Base-by-base conservation (phyloP, 208 protist genomes). In the Acanthamoeba lugdunensis region DNA sequence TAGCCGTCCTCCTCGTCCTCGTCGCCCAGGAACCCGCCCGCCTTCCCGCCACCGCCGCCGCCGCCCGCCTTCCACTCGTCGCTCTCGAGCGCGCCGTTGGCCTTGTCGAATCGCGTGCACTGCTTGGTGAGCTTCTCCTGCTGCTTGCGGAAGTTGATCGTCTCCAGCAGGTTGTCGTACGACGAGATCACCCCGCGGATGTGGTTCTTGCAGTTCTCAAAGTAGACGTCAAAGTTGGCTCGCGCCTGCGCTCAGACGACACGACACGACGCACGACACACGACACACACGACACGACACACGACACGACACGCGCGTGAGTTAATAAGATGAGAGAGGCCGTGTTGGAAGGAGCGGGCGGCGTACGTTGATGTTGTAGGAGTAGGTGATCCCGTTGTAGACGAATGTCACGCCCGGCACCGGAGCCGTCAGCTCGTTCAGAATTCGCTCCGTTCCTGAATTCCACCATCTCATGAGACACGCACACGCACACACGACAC, bases 91-190 rank as follows among this genome's bases (percentile, higher is more conserved):
- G 61, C 61, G 61, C 23, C 61, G 61, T 67, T 67, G 18, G n/a
- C n/a, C 61, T 67, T 67, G 23, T 67, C 61, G 61, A 67, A 67
- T 67, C 61, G 61, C 18, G 61, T n/a, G 61, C 61, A 67, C n/a
- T 67, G 61, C 61, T 67, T 67, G 61, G 61, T n/a, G 61, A 67
- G 61, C n/a, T 67, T 67, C 61, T 67, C 61, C 61, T 67, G 61
- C n/a, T n/a, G 61, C 61, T 67, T 67, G 61, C 61, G 61, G 61
- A 67, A 67, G 61, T 67, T n/a, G 61, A 67, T 67, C 23, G 61
- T 67, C n/a, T 67, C 61, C 23, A 67, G 61, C 18, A 67, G 61
- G 61, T 67, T 67, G 23, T 67, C 61, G 61, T 67, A 67, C n/a
- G 61, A 67, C 18, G 61, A 67, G 61, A 67, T 67, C 23, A 67